Conservation (phyloP, 2,329 filamentous ascomycete species). For the Trichoderma koningiopsis region DNA sequence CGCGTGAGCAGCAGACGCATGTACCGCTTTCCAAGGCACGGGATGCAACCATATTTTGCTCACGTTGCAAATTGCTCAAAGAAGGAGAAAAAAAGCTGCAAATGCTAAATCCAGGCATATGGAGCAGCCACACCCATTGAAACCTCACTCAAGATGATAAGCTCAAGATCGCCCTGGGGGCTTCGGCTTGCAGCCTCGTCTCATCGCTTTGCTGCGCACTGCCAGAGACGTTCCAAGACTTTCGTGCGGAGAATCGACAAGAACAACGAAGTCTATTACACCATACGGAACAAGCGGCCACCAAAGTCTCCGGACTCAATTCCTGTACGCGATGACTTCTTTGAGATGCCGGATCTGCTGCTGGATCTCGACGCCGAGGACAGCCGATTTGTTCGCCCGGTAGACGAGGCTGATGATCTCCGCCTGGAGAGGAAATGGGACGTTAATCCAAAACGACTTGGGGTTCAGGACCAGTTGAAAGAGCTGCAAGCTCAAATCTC, state of each 20-base stretch:
- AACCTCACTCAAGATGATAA: slow-evolving; percentile 27
- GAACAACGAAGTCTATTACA: slow-evolving; percentile 35
- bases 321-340: slow-evolving; percentile 35
- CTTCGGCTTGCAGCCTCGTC: slow-evolving; percentile 23
- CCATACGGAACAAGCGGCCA: slow-evolving; percentile 29
- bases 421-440: slow-evolving; percentile 37
- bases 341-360: slow-evolving; percentile 46
- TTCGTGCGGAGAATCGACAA: slow-evolving; percentile 33
- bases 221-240: slow-evolving; percentile 29
- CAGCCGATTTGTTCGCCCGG: slow-evolving; percentile 46
- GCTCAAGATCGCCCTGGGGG: slow-evolving; percentile 24
- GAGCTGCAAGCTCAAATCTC: slow-evolving; percentile 37
- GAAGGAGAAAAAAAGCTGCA: not conserved
- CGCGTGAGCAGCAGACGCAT: not conserved
- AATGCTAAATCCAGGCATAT: not conserved
- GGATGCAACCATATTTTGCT: slow-evolving; percentile 20
- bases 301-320: slow-evolving; percentile 24
- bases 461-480: slow-evolving; percentile 34
- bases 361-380: slow-evolving; percentile 57
- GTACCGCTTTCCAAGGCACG: not conserved
- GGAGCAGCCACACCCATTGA: not conserved
- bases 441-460: slow-evolving; percentile 29
- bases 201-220: slow-evolving; percentile 1
- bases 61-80: not conserved
- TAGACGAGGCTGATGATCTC: slow-evolving; percentile 42